Conservation (phyloP, 2,329 filamentous ascomycete genomes). For the Fusarium torreyae region DNA sequence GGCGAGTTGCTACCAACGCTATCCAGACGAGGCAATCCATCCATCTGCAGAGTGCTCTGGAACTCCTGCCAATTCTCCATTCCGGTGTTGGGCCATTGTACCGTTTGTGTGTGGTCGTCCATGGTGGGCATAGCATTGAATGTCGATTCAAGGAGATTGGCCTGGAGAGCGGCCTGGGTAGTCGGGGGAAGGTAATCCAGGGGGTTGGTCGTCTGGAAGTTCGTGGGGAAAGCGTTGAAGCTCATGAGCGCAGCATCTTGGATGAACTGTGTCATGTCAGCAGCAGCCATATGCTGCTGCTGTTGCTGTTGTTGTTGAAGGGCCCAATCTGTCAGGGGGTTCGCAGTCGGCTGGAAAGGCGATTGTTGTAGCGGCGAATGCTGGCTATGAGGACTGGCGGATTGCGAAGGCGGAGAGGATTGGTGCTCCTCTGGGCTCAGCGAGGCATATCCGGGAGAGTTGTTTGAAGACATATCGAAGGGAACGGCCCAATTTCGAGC, state of each 20-base stretch:
- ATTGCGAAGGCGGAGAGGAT: conserved; percentile 65
- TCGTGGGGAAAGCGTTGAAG: conserved; percentile 67
- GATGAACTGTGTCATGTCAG: conserved; percentile 68
- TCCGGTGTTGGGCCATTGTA: conserved; percentile 72
- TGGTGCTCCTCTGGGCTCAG: conserved; percentile 66
- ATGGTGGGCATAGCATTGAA: conserved; percentile 73
- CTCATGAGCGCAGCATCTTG: conserved; percentile 71
- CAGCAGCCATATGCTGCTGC: conserved; percentile 56
- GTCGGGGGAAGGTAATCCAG: conserved; percentile 74
- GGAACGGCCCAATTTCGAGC: conserved; percentile 65
- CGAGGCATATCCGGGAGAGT: conserved; percentile 63
- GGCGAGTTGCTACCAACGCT: conserved; percentile 64
- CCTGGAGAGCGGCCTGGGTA: conserved; percentile 74
- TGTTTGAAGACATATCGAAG: conserved; percentile 65
- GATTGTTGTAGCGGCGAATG: conserved; percentile 67
- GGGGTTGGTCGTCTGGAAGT: conserved; percentile 68
- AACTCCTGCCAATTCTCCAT: conserved; percentile 88
- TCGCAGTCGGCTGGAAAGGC: conserved; percentile 67
- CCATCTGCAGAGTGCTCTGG: conserved; percentile 71
- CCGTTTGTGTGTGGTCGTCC: conserved; percentile 68
- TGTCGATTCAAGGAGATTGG: conserved; percentile 74
- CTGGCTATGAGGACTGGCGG: conserved; percentile 68
- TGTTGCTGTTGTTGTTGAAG: conserved; percentile 66
- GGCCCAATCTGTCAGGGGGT: conserved; percentile 74
- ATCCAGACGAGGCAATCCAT: conserved; percentile 58